Evolutionary conservation across 75 land plant species (phyloP).

Genomic region (Selaginella tamariscina): DNA sequence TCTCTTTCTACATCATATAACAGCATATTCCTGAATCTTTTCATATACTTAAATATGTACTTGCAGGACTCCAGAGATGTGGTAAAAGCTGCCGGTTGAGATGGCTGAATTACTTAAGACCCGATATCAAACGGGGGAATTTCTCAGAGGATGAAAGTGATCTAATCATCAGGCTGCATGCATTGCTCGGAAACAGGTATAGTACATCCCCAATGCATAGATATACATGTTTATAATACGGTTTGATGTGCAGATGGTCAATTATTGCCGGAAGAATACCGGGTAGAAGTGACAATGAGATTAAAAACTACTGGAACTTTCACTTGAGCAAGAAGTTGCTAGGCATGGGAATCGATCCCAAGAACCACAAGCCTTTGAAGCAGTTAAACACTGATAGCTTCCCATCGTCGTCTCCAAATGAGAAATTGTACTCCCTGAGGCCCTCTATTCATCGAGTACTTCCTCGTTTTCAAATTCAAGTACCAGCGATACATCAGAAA

Average conservation of each 20-base stretch:
- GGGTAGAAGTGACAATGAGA: conserved; percentile 15
- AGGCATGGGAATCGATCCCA: conserved; percentile 13
- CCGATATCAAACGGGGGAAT: conserved; percentile 30
- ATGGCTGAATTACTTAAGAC: conserved; percentile 28
- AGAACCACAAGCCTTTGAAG: conserved; percentile 13
- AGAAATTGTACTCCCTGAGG: too few relatives aligned
- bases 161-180: conserved; percentile 32
- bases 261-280: conserved; percentile 14
- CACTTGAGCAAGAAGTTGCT: conserved; percentile 13
- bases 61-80: conserved; percentile 25
- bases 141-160: conserved; percentile 33
- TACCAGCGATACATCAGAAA: too few relatives aligned
- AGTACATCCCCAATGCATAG: background rate
- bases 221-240: background rate
- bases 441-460: too few relatives aligned
- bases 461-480: too few relatives aligned
- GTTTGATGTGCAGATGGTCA: conserved; percentile 12
- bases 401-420: too few relatives aligned
- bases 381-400: background rate
- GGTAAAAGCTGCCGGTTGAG: conserved; percentile 32
- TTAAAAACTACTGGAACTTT: conserved; percentile 16
- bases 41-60: conserved; percentile 10
- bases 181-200: conserved; percentile 33
- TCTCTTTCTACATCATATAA: too few relatives aligned
- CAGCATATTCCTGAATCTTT: conserved; percentile 26